phyloP scores from a whole-genome alignment of 495 filamentous ascomycete genomes.

The Aspergillus wentii region DNA sequence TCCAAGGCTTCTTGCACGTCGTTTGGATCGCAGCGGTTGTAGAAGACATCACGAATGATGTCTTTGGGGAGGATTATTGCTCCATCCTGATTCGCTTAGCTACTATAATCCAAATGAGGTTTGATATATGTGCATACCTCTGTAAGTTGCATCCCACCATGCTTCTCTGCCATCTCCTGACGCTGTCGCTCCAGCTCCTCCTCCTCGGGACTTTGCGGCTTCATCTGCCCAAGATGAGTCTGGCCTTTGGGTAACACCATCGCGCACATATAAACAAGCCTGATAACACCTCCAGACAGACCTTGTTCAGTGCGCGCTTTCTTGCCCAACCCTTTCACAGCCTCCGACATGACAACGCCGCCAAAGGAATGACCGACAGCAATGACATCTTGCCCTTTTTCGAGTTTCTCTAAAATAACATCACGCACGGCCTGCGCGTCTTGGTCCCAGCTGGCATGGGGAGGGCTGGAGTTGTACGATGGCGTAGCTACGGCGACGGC shows the following conservation, averaged over 20 bases:
- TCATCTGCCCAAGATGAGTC: constrained; percentile 17
- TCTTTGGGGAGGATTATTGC: constrained; percentile 17
- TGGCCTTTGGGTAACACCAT: constrained; percentile 23
- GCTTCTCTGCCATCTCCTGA: constrained; percentile 9
- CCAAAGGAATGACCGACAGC: constrained; percentile 35
- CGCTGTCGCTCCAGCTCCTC: constrained; percentile 19
- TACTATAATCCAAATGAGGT: background rate
- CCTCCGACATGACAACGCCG: constrained; percentile 31
- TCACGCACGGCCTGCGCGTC: constrained; percentile 21
- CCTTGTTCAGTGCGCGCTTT: constrained; percentile 31
- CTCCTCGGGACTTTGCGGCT: constrained; percentile 16
- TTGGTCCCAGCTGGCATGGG: constrained; percentile 20
- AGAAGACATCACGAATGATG: constrained; percentile 12
- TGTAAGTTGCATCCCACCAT: constrained; percentile 14
- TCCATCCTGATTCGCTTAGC: constrained; percentile 14
- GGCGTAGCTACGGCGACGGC: constrained; percentile 22
- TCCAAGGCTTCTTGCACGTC: constrained; percentile 17
- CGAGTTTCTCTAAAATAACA: constrained; percentile 18
- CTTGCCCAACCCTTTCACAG: constrained; percentile 30
- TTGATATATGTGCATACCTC: constrained; percentile 7
- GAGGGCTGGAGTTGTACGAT: constrained; percentile 22
- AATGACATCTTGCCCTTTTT: constrained; percentile 29
- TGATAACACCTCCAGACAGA: constrained; percentile 30
- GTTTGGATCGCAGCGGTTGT: constrained; percentile 16
- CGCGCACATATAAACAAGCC: constrained; percentile 34